A percentile compares a stretch with the other conserved stretches of the same genome.
phyloP scores from a whole-genome alignment of 345 rosid species.

The Hevea brasiliensis region DNA sequence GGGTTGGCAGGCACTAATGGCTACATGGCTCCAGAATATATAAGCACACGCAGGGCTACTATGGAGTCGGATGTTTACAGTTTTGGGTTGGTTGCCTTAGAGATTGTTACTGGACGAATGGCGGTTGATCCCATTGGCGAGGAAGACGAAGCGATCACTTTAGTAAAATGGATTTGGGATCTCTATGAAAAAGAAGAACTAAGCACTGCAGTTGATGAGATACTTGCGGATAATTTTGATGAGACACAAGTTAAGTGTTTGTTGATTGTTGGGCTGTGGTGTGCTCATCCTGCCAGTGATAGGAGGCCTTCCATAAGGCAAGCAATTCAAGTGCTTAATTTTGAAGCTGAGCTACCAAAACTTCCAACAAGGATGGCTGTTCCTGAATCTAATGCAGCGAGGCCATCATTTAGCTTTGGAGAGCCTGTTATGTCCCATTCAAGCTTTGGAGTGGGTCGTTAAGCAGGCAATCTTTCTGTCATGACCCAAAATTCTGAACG shows the following conservation, averaged over 20 bases:
- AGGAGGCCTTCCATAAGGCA: constrained; percentile 23
- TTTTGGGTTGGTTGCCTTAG: constrained; percentile 35
- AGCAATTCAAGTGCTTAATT: constrained; percentile 12
- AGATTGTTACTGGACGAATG: constrained; percentile 21
- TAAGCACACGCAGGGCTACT: constrained; percentile 45
- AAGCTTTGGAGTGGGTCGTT: not conserved
- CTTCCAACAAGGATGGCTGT: constrained; percentile 8
- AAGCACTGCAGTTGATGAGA: constrained; percentile 33
- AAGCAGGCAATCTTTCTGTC: not conserved
- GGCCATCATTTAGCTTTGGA: not conserved
- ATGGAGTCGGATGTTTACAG: constrained; percentile 39
- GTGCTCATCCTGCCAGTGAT: constrained; percentile 15
- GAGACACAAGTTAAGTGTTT: constrained; percentile 36
- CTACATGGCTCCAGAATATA: constrained; percentile 52
- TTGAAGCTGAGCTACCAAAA: not conserved
- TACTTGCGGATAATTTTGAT: constrained; percentile 33
- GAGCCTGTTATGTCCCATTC: not conserved
- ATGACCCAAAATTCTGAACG: too few relatives aligned
- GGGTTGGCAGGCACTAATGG: constrained; percentile 48
- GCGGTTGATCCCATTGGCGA: constrained; percentile 25
- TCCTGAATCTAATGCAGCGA: not conserved
- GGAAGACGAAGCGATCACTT: constrained; percentile 9
- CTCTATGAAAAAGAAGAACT: constrained; percentile 35
- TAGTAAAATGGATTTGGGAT: constrained; percentile 54
- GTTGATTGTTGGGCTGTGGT: constrained; percentile 34